A percentile compares a stretch with the other conserved stretches of the same genome.
Conservation (phyloP, 257 asterid genomes). For the Solanum chmielewskii region DNA sequence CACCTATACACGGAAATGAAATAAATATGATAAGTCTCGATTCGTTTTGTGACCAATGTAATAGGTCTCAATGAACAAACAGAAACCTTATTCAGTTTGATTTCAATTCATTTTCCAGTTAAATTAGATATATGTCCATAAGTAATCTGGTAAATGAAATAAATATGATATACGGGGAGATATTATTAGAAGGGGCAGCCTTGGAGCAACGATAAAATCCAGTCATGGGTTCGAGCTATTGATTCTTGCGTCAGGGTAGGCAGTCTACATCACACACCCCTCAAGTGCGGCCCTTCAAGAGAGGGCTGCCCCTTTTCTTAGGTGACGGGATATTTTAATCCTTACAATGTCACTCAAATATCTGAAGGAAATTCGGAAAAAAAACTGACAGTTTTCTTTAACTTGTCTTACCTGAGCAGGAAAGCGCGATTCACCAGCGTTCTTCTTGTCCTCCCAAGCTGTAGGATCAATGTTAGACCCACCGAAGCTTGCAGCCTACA, state of each 20-base stretch:
- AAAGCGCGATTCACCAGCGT: slow-evolving; percentile 75
- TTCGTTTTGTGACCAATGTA: not conserved
- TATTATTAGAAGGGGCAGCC: not conserved
- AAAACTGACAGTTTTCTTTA: not conserved
- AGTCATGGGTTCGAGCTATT: not conserved
- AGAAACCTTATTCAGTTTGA: not conserved
- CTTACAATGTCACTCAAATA: not conserved
- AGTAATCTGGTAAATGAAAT: not conserved
- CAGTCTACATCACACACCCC: not conserved
- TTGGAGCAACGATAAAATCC: not conserved
- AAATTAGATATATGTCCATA: not conserved
- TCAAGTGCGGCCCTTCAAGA: not conserved
- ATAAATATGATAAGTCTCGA: not conserved
- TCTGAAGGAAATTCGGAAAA: not conserved
- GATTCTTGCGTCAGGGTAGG: not conserved
- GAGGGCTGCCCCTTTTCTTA: not conserved
- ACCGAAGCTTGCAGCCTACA: slow-evolving; percentile 90
- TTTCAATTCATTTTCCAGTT: not conserved
- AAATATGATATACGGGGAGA: not conserved
- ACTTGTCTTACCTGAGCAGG: slow-evolving; percentile 69
- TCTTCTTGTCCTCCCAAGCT: slow-evolving; percentile 98
- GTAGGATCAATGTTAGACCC: slow-evolving; percentile 86
- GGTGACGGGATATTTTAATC: not conserved
- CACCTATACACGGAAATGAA: slow-evolving; percentile 26
- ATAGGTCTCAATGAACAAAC: not conserved